These are phyloP conservation scores for Cydonia oblonga DNA, from an alignment of 331 rosid species.

Conservation along the genomic window DNA sequence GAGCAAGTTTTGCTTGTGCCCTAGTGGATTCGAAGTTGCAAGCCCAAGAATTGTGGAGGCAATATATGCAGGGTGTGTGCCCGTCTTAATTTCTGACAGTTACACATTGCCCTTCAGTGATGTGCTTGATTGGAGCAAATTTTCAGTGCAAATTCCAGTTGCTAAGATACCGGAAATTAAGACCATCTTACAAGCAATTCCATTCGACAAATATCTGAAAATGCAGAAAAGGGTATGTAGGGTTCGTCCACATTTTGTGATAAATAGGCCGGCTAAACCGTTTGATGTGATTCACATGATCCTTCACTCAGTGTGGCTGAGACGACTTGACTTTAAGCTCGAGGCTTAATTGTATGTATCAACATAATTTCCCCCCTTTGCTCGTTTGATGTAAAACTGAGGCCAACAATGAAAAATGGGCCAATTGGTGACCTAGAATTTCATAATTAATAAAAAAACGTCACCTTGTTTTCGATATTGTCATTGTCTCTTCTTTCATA, in stretches of 20 bases:
- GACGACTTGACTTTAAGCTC: constrained; percentile 27
- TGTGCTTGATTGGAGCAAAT: constrained; percentile 41
- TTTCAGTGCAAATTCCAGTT: constrained; percentile 30
- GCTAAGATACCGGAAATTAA: constrained; percentile 34
- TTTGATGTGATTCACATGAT: constrained; percentile 50
- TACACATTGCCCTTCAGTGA: constrained; percentile 46
- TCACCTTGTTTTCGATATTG: neutral
- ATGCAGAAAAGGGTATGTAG: constrained; percentile 23
- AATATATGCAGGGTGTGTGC: constrained; percentile 48
- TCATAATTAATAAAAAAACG: neutral
- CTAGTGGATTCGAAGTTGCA: constrained; percentile 57
- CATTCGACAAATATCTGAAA: constrained; percentile 19
- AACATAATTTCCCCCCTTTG: too few species aligned
- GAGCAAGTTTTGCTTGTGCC: constrained; percentile 12
- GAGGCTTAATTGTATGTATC: neutral
- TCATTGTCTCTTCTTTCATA: neutral
- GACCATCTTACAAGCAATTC: constrained; percentile 22
- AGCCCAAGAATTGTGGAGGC: constrained; percentile 67
- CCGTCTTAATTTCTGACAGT: constrained; percentile 35
- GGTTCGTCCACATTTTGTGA: constrained; percentile 30
- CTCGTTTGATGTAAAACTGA: neutral
- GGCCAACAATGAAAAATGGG: neutral
- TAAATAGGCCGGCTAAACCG: constrained; percentile 38
- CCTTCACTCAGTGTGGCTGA: constrained; percentile 51
- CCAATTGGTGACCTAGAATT: neutral